Evolutionary conservation across 176 grass and related monocot genomes (phyloP).

Genomic region (Canna indica): DNA sequence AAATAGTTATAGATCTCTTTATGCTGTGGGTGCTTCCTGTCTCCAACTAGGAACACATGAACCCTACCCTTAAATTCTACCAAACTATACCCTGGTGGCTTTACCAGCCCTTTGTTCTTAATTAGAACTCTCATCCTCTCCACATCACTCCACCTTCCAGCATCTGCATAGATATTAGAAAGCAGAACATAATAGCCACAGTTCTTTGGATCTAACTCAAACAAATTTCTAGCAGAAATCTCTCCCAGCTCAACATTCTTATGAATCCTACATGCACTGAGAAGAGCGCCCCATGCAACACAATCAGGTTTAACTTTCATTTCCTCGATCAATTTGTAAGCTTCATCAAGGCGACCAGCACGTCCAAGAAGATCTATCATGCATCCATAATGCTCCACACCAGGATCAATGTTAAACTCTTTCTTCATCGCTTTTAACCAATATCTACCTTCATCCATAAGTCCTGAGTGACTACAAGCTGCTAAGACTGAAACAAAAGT

Average conservation of each 20-base stretch:
- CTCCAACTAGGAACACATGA: slow-evolving; percentile 87
- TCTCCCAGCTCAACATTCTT: slow-evolving; percentile 86
- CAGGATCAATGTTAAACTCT: slow-evolving; percentile 55
- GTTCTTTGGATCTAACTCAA: slow-evolving; percentile 62
- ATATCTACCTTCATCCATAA: slow-evolving; percentile 53
- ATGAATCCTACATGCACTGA: slow-evolving; percentile 62
- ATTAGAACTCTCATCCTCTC: slow-evolving; percentile 59
- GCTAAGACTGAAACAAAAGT: slow-evolving; percentile 78
- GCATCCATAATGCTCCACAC: slow-evolving; percentile 79
- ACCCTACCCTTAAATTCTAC: slow-evolving; percentile 70
- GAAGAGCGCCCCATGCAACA: slow-evolving; percentile 75
- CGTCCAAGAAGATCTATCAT: slow-evolving; percentile 79
- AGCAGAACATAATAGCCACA: slow-evolving; percentile 75
- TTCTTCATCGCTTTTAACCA: slow-evolving; percentile 65
- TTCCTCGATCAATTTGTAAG: slow-evolving; percentile 60
- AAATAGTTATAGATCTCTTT: slow-evolving; percentile 70
- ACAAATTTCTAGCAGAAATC: slow-evolving; percentile 62
- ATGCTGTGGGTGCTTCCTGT: slow-evolving; percentile 60
- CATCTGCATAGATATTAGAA: slow-evolving; percentile 80
- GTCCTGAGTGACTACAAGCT: slow-evolving; percentile 77
- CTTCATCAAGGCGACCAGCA: slow-evolving; percentile 69
- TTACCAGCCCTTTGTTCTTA: slow-evolving; percentile 61
- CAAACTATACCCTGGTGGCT: slow-evolving; percentile 73
- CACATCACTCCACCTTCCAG: slow-evolving; percentile 70
- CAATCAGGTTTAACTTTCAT: slow-evolving; percentile 83